Percentiles rank a stretch among this genome's conserved stretches.
phyloP scores from a whole-genome alignment of 1,284 basidiomycete species.

The Moesziomyces globuligerus region DNA sequence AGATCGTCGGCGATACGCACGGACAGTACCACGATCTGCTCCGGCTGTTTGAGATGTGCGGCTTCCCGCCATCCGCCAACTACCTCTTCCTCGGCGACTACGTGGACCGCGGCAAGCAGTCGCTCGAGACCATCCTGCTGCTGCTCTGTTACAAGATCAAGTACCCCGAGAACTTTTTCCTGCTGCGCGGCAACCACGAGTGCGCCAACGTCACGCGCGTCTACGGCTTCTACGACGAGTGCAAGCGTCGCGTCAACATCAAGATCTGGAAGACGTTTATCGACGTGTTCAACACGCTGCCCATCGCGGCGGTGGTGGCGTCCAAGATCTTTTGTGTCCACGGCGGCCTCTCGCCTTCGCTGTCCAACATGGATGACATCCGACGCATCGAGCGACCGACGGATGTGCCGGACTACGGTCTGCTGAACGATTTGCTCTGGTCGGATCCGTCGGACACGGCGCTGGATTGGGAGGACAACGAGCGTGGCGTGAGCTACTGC shows the following conservation, averaged over 20 bases:
- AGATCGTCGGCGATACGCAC: constrained; percentile 99
- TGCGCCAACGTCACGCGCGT: constrained; percentile 99
- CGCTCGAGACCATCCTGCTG: constrained; percentile 94
- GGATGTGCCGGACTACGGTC: constrained; percentile 98
- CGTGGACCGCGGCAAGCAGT: constrained; percentile 98
- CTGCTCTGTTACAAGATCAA: constrained; percentile 96
- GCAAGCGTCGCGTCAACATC: constrained; percentile 98
- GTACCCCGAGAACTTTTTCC: constrained; percentile 99
- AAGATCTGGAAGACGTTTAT: constrained; percentile 99
- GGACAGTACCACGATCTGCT: constrained; percentile 99
- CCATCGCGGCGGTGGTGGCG: constrained; percentile 97
- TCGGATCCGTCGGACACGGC: constrained; percentile 98
- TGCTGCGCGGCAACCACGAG: constrained; percentile 97
- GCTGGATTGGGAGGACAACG: constrained; percentile 99
- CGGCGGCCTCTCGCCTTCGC: constrained; percentile 95
- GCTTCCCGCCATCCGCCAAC: constrained; percentile 95
- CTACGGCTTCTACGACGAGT: constrained; percentile 99
- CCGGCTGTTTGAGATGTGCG: constrained; percentile 98
- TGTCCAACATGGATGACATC: constrained; percentile 99
- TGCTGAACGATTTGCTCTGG: constrained; percentile 97
- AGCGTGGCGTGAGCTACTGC: constrained; percentile 98
- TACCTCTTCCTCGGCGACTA: constrained; percentile 99
- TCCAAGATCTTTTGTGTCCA: constrained; percentile 99
- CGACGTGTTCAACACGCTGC: constrained; percentile 98
- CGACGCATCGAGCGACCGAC: constrained; percentile 96